Evolutionary conservation across 441 rosid genomes (phyloP), one percentile per base, ranked within the genome.

Genomic region (Populus trichocarpa): DNA sequence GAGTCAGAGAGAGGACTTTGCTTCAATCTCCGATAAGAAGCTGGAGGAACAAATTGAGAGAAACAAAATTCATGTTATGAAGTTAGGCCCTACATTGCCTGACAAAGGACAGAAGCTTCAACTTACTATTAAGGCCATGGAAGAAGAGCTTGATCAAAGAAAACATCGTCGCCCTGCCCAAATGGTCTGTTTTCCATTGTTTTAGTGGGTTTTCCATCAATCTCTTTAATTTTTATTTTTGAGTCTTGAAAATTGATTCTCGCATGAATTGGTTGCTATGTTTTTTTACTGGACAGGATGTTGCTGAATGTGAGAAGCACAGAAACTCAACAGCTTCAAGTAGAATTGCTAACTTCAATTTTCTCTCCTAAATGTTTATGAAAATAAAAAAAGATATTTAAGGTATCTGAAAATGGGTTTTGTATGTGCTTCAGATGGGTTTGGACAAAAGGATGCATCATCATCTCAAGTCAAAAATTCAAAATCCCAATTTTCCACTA

Each of bases 71-170:
- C 68, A 42, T 32, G 30, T 87, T 20, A 40, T 42, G 12, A 33
- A 0, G 1, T 0, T 71, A 0, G 82, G 81, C 57, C 72, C 71
- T 0, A 33, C 0, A 1, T 82, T 95, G 82, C 78, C 75, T 1
- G 99, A 95, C 65, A 81, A 80, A 7, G 99, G 99, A 2, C 76
- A 77, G 67, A 93, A 75, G 86, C 73, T 90, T 38, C 81, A 77
- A 9, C 59, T 59, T n/a, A 28, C 0, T 46, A 74, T 93, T 79
- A 70, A 77, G 9, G 67, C 28, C 26, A 86, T 88, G 4, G 81
- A 80, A 79, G 89, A 86, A 5, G 98, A 92, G 92, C 81, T 74
- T 67, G 80, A 83, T 8, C 88, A 89, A 38, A 81, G 97, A 75
- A 77, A 77, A 25, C 82, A 73, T 76, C 77, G 25, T 0, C 81